These are phyloP conservation scores for Metschnikowia continentalis DNA, from an alignment of 805 yeast species.

Conservation along the genomic window DNA sequence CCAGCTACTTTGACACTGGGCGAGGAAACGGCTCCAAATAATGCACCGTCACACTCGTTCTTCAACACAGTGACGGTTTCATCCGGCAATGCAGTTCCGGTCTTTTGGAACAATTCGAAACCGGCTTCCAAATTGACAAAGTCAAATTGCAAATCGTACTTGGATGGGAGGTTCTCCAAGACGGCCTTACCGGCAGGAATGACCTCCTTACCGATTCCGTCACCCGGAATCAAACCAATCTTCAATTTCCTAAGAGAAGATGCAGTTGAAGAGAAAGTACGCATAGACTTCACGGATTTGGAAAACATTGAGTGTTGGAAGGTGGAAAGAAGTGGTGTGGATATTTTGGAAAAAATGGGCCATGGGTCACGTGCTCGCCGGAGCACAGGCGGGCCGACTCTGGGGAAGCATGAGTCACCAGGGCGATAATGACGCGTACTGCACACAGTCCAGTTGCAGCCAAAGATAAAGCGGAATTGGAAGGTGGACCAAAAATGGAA, in stretches of 20 bases:
- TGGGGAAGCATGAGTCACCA: conserved; percentile 8
- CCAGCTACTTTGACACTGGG: conserved; percentile 94
- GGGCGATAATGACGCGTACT: background rate
- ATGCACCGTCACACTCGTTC: conserved; percentile 89
- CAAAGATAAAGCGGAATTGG: background rate
- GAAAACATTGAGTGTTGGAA: conserved; percentile 13
- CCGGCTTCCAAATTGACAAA: conserved; percentile 92
- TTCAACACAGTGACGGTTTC: conserved; percentile 77
- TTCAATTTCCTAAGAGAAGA: conserved; percentile 32
- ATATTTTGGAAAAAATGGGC: background rate
- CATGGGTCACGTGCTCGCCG: background rate
- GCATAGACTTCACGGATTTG: conserved; percentile 15
- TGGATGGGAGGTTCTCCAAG: conserved; percentile 75
- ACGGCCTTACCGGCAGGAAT: conserved; percentile 94
- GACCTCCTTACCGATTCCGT: conserved; percentile 96
- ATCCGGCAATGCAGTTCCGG: conserved; percentile 96
- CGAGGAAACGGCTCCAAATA: conserved; percentile 95
- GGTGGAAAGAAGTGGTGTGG: background rate
- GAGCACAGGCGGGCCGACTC: conserved; percentile 5
- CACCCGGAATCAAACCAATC: conserved; percentile 88
- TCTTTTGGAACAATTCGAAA: conserved; percentile 84
- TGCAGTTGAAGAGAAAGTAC: conserved; percentile 31
- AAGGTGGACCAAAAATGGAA: background rate
- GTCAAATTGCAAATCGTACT: conserved; percentile 73
- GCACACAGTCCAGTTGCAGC: background rate